Base-by-base conservation (phyloP, 768 basidiomycete species). In the Boletus sp. region DNA sequence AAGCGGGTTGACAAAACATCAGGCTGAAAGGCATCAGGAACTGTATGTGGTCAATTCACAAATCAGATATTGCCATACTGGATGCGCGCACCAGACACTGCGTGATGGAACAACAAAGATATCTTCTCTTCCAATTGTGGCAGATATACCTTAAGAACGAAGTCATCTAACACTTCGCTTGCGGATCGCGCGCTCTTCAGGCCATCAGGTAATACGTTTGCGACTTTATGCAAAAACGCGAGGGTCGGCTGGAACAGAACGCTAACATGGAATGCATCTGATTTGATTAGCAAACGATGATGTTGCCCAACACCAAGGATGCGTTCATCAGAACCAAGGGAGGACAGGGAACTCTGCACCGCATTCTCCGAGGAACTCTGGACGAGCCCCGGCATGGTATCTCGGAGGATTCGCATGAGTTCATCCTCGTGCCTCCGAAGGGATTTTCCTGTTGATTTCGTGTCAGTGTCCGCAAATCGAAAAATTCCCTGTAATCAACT, bases 121-220 rank as follows among this genome's bases (percentile, higher is more conserved):
- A 96, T 92, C 69, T 93, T 94, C 69, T 98, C 95, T 69, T 98
- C 95, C 56, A 99, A 72, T 70, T 97, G 95, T 0, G 96, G 96
- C 46, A 98, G 75, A 75, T 96, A 98, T 1, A 93, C 89, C 54
- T 87, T 90, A 42, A 94, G 75, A 12, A 99, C 93, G 67, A 99
- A 98, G 49, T 97, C 92, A 58, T 98, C 93, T 56, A 98, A 71
- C 11, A 95, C 83, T 18, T 82, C 77, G 44, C 84, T 87, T 29
- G 90, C 86, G 2, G 85, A 80, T 50, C 81, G 78, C 20, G 83
- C 80, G 32, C 81, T 79, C 59, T 91, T 89, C 32, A 82, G 64
- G 4, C 87, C 91, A 47, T 83, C 80, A 2, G 94, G 93, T 30
- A 97, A 75, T 29, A 89, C 76, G 28, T 84, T 82, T 41, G 84